Evolutionary conservation across 169 alveolate species (phyloP), one percentile per base, ranked within the genome.

Genomic region (Cryptosporidium ubiquitum): DNA sequence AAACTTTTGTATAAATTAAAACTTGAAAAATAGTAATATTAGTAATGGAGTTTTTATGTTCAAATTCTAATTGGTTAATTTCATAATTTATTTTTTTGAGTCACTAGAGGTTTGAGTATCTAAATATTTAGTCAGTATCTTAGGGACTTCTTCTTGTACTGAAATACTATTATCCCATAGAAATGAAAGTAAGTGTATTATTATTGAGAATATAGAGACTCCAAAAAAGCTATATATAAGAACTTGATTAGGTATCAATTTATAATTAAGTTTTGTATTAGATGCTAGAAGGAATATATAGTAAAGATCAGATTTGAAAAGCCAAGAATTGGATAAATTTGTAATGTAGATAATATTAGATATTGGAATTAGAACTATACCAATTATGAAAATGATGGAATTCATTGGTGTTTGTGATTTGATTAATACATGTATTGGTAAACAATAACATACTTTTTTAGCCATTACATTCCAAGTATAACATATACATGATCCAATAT

Each of bases 1-100:
- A 97, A 91, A 96, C 98, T 52, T 97, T 97, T 85, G 97, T 98
- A 64, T 97, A 95, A 95, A 57, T 86, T 49, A 60, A 55, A 55
- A 47, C 55, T 55, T 26, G 39, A 26, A 55, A 5, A 55, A 55
- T 55, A 20, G 39, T 55, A 55, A 55, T 23, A 55, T 23, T 47
- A 47, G 23, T 14, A n/a, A 14, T 47, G 3, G 40, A 68, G 5
- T 18, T 31, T 68, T 68, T 58, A 55, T 23, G 3, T 58, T 58
- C 37, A 29, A 20, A 31, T 5, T 29, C 18, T 14, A 9, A 26
- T n/a, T 37, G 29, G 6, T 26, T 14, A 10, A 64, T 64, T 64
- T 18, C 40, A 29, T 52, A 52, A 23, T 58, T 37, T 60, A 26
- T 79, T 79, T 79, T 60, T 64, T 79, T 23, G 31, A 44, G 12